A percentile compares a stretch with the other conserved stretches of the same genome.
Conservation (phyloP, 176 grass and related monocot genomes). For the Rhynchospora pubera region DNA sequence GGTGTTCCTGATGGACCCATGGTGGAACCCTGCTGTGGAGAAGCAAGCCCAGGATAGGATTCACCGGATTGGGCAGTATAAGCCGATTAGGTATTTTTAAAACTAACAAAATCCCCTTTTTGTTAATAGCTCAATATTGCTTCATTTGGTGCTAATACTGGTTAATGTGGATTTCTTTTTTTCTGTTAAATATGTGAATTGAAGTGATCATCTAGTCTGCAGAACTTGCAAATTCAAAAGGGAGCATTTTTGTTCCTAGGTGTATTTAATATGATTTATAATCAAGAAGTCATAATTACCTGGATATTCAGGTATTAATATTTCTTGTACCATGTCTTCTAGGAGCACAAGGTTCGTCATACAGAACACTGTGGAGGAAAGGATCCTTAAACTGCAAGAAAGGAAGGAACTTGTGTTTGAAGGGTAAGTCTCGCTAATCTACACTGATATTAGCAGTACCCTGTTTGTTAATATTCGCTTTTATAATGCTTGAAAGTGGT, state of each 20-base stretch:
- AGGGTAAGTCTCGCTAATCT: slow-evolving; percentile 43
- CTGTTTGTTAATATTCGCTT: background rate
- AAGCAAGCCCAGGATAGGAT: slow-evolving; percentile 92
- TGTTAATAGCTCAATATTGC: background rate
- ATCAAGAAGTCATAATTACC: background rate
- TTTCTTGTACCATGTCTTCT: background rate
- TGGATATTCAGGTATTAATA: background rate
- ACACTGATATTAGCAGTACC: background rate
- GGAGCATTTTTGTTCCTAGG: background rate
- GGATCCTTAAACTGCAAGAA: slow-evolving; percentile 77
- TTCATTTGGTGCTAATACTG: background rate
- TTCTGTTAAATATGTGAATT: background rate
- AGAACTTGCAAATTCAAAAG: background rate
- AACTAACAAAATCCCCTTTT: background rate
- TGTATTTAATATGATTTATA: background rate
- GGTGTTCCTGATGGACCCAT: slow-evolving; percentile 98
- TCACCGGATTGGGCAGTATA: slow-evolving; percentile 93
- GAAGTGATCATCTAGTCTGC: background rate
- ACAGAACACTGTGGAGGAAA: slow-evolving; percentile 58
- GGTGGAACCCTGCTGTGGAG: slow-evolving; percentile 96
- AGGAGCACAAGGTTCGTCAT: slow-evolving; percentile 89
- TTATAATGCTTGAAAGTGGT: background rate
- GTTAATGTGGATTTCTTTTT: background rate
- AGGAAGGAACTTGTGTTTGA: slow-evolving; percentile 90
- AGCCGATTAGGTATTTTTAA: slow-evolving; percentile 70